Evolutionary conservation across 73 alveolate species (phyloP).

Genomic region (Tetrahymena malaccensis): DNA sequence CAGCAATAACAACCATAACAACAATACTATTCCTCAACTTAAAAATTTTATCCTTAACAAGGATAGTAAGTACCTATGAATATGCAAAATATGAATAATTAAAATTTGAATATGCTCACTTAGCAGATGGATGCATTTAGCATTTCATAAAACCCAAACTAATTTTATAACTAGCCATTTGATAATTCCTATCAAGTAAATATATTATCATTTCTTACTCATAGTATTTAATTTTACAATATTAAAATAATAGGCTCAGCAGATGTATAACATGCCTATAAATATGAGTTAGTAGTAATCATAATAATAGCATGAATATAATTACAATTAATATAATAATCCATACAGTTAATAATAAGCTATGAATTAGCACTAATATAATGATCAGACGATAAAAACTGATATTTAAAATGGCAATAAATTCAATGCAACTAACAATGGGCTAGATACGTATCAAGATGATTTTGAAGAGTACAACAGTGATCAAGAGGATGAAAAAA

Average conservation of each 20-base stretch:
- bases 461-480: constrained; percentile 15
- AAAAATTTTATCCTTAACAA: not conserved
- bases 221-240: too few species aligned
- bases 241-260: not conserved
- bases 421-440: not conserved
- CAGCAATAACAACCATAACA: not conserved
- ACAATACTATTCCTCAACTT: not conserved
- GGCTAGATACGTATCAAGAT: constrained; percentile 20
- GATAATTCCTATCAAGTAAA: not conserved
- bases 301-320: not conserved
- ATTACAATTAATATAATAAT: not conserved
- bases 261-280: not conserved
- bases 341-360: not conserved
- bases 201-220: too few species aligned
- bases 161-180: not conserved
- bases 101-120: not conserved
- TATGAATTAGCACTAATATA: not conserved
- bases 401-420: not conserved
- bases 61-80: not conserved
- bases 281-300: not conserved
- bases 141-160: not conserved
- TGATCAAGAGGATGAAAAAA: constrained; percentile 15
- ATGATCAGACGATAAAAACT: constrained; percentile 6
- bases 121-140: not conserved
- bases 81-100: too few species aligned